A percentile compares a stretch with the other conserved stretches of the same genome.
These are phyloP conservation scores for Hypoxylon crocopeplum DNA, from an alignment of 495 filamentous ascomycete species.

Conservation along the genomic window DNA sequence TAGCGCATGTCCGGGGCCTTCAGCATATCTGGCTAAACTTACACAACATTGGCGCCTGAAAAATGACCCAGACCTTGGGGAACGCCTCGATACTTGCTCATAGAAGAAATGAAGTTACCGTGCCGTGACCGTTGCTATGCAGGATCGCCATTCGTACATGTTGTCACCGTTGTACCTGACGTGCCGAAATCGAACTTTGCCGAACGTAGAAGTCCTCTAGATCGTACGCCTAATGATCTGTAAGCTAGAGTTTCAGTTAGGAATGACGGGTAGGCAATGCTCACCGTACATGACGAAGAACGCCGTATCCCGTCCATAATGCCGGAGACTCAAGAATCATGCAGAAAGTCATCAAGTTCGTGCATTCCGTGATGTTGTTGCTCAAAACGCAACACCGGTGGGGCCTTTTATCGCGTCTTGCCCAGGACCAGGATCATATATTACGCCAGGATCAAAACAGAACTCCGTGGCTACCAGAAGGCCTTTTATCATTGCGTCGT, in stretches of 20 bases:
- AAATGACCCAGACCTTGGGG: slow-evolving; percentile 10
- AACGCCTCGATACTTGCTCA: slow-evolving; percentile 29
- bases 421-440: slow-evolving; percentile 19
- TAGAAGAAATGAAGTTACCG: slow-evolving; percentile 15
- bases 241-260: neutral
- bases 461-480: slow-evolving; percentile 13
- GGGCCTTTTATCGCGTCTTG: slow-evolving; percentile 19
- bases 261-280: neutral
- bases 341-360: slow-evolving; percentile 27
- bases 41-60: slow-evolving; percentile 16
- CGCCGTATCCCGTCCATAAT: slow-evolving; percentile 26
- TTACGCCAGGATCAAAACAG: slow-evolving; percentile 14
- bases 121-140: slow-evolving; percentile 21
- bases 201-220: slow-evolving; percentile 28
- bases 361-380: slow-evolving; percentile 23
- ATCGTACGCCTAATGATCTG: slow-evolving; percentile 14
- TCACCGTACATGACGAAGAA: slow-evolving; percentile 27
- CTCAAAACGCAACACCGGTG: slow-evolving; percentile 3
- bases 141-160: slow-evolving; percentile 7
- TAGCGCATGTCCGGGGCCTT: neutral
- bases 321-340: slow-evolving; percentile 19
- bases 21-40: neutral
- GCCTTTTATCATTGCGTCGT: slow-evolving; percentile 29
- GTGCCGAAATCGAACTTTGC: slow-evolving; percentile 22
- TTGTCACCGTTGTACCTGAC: slow-evolving; percentile 17